Evolutionary conservation across 192 early-diverging fungal genomes (phyloP).

Genomic region (Backusella morwellensis): DNA sequence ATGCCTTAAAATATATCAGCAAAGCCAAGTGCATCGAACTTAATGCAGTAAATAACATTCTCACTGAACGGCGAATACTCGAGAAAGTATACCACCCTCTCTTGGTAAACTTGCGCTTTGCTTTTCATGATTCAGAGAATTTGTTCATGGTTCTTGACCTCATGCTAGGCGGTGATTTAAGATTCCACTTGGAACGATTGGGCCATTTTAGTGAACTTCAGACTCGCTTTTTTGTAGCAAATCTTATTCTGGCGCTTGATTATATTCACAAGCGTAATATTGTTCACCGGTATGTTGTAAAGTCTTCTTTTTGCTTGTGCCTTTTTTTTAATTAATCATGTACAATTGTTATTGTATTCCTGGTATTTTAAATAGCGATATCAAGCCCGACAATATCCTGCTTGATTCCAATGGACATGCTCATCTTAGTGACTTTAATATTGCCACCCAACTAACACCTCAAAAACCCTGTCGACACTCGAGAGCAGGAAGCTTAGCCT

Average conservation of each 20-base stretch:
- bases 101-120: slow-evolving; percentile 87
- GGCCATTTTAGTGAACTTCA: slow-evolving; percentile 62
- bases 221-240: slow-evolving; percentile 67
- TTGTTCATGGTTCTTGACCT: slow-evolving; percentile 93
- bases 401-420: slow-evolving; percentile 76
- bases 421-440: slow-evolving; percentile 85
- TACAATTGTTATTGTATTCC: slow-evolving; percentile 3
- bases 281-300: slow-evolving; percentile 55
- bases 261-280: slow-evolving; percentile 70
- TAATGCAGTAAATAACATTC: slow-evolving; percentile 84
- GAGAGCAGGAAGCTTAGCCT: slow-evolving; percentile 80
- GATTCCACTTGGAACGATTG: slow-evolving; percentile 80
- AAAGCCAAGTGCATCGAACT: slow-evolving; percentile 88
- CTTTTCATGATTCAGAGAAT: slow-evolving; percentile 92
- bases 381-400: slow-evolving; percentile 86
- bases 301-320: background rate
- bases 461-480: slow-evolving; percentile 60
- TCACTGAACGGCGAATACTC: slow-evolving; percentile 83
- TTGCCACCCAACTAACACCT: slow-evolving; percentile 67
- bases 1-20: slow-evolving; percentile 95
- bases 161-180: slow-evolving; percentile 92
- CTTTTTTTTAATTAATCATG: background rate
- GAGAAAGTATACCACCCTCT: slow-evolving; percentile 85
- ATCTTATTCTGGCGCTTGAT: slow-evolving; percentile 59
- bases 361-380: slow-evolving; percentile 47